A percentile compares a stretch with the other conserved stretches of the same genome.
Conservation (phyloP, 345 rosid species). For the Arabidopsis suecica region DNA sequence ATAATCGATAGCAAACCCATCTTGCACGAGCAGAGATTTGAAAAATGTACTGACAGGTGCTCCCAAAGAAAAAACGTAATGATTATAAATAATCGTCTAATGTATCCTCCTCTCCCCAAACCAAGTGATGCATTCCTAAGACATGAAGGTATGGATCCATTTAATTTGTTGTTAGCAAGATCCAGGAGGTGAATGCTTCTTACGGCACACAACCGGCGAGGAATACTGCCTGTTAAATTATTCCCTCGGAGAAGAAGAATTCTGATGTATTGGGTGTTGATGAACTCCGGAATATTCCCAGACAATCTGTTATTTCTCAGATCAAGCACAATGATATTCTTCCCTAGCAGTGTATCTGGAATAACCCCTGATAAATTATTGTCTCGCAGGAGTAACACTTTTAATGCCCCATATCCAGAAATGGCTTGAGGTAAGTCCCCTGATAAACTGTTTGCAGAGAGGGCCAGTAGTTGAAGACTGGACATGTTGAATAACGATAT, state of each 20-base stretch:
- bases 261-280: background rate
- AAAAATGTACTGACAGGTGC: too few relatives aligned
- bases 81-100: too few relatives aligned
- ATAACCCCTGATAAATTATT: background rate
- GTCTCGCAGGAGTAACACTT: background rate
- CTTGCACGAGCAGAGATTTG: background rate
- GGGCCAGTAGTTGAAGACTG: background rate
- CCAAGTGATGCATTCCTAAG: background rate
- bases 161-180: background rate
- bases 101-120: background rate
- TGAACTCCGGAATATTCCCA: background rate
- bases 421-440: background rate
- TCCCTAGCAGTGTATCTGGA: background rate
- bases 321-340: background rate
- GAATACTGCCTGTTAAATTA: background rate
- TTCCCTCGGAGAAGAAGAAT: background rate
- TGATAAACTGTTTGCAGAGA: background rate
- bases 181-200: background rate
- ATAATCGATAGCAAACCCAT: too few relatives aligned
- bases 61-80: too few relatives aligned
- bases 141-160: background rate
- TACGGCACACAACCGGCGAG: background rate
- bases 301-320: background rate
- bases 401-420: too few relatives aligned
- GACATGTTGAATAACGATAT: background rate